phyloP scores from a whole-genome alignment of 495 filamentous ascomycete species.

The Aspergillus taichungensis region DNA sequence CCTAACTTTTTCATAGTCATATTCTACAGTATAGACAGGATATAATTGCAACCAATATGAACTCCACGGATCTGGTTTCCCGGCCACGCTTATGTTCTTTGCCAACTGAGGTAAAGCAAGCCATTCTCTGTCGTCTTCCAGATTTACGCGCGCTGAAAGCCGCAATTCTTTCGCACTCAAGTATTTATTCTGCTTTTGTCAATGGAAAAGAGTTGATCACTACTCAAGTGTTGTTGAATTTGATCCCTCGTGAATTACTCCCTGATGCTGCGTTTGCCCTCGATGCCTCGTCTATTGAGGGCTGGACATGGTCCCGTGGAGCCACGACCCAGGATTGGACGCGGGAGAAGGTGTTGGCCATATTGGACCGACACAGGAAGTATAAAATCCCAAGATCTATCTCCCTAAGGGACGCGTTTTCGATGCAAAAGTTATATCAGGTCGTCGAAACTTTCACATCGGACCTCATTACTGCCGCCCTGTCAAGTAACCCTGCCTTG shows the following conservation, averaged over 20 bases:
- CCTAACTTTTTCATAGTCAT: neutral
- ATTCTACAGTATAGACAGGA: neutral
- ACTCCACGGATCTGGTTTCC: neutral
- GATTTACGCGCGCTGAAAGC: neutral
- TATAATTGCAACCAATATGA: neutral
- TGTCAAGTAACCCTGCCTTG: neutral
- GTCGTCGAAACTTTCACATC: neutral
- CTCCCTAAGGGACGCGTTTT: neutral
- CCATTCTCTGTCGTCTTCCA: neutral
- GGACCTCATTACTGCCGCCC: neutral
- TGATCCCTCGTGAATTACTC: neutral
- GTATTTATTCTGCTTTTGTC: neutral
- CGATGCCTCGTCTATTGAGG: neutral
- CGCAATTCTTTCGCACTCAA: neutral
- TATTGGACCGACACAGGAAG: neutral
- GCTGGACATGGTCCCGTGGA: neutral
- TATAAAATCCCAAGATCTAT: neutral
- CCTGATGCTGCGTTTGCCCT: neutral
- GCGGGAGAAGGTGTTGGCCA: neutral
- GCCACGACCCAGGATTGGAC: neutral
- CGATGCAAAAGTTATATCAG: neutral
- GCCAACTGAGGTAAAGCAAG: constrained; percentile 2
- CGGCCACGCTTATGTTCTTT: neutral
- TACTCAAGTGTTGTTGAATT: neutral
- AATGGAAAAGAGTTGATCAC: neutral